Conservation (phyloP, 2,329 filamentous ascomycete genomes). For the Cladosporium sp. region DNA sequence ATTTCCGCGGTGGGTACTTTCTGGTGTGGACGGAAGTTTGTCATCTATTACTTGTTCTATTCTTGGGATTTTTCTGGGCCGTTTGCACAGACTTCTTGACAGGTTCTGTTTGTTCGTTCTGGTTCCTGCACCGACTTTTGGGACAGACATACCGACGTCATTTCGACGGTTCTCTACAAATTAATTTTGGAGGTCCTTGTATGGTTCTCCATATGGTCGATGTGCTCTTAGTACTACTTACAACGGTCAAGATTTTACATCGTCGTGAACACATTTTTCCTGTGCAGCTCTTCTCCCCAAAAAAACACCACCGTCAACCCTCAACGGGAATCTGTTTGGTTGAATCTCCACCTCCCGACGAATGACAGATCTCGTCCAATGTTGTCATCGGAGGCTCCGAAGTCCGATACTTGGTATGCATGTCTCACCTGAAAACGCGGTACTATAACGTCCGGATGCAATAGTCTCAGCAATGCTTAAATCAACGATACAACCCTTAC, state of each 20-base stretch:
- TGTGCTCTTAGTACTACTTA: too few species aligned
- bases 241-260: too few species aligned
- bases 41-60: neutral
- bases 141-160: neutral
- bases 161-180: neutral
- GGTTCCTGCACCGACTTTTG: neutral
- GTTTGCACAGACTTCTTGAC: neutral
- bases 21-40: too few species aligned
- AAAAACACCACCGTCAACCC: neutral
- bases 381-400: neutral
- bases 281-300: too few species aligned
- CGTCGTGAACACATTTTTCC: too few species aligned
- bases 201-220: too few species aligned
- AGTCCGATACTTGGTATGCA: neutral
- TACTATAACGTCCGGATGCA: neutral
- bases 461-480: neutral
- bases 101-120: neutral
- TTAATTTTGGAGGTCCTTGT: too few species aligned
- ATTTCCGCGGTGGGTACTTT: neutral
- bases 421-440: neutral
- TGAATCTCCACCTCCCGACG: neutral
- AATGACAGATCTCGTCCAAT: neutral
- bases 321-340: neutral
- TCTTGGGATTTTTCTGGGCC: neutral
- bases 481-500: neutral